Base-by-base conservation (phyloP, 2,329 filamentous ascomycete species). In the Pezicula rhizophila region DNA sequence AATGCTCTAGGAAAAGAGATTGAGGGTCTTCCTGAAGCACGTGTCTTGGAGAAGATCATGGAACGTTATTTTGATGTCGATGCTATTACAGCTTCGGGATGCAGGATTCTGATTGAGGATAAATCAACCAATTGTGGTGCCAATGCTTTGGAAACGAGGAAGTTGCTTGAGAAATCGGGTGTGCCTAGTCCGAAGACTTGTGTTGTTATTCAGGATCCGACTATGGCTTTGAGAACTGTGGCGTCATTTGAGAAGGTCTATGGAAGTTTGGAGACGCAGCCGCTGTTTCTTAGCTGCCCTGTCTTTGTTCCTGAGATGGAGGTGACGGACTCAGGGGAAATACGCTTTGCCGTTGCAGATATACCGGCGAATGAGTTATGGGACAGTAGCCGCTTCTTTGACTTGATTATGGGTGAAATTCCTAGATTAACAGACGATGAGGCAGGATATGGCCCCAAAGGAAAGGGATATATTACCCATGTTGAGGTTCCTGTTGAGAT, bases 101-200 rank as follows among this genome's bases (percentile, higher is more conserved):
- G 65, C 15, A 55, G 46, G 7, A 59, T 73, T 17, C 55, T 73
- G 3, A 47, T 73, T 7, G 72, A 75, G 49, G 66, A 71, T 40
- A 50, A 62, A n/a, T 73, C 69, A 1, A 73, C 70, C 1, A 74
- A 74, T 49, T 73, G 71, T 52, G 71, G 71, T 14, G 64, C 65
- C 11, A 74, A 74, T 53, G 71, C 71, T 5, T 55, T 56, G 2
- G 61, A 70, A 38, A 67, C 64, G 17, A 55, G 60, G 4, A 60
- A 60, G 7, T 46, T 71, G 4, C 62, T 74, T 1, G 64, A 68
- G n/a, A 48, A 43, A 3, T 52, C 57, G 6, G 60, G 58, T 0
- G 42, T 69, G 2, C 28, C 47, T 1, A 42, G 35, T 5, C 58
- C 61, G 1, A 50, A 50, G 3, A 64, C 60, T 0, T 58, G 64